Evolutionary conservation across 768 basidiomycete species (phyloP).

Genomic region (Leccinum longicurvipes): DNA sequence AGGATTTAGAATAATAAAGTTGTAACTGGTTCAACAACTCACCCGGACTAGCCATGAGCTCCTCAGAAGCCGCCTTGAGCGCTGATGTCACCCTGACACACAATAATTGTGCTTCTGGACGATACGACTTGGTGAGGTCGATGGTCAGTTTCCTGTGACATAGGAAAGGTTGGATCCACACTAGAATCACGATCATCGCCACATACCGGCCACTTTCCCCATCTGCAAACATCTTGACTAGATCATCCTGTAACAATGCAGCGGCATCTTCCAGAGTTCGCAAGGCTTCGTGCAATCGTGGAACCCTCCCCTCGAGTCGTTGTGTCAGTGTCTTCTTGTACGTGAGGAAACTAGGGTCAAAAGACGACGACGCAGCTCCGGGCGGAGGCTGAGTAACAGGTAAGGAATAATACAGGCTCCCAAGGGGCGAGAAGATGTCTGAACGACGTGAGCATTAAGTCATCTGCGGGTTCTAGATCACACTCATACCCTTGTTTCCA

Average conservation of each 20-base stretch:
- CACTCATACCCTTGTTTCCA: conserved; percentile 18
- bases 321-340: conserved; percentile 60
- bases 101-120: conserved; percentile 48
- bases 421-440: conserved; percentile 50
- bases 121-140: conserved; percentile 44
- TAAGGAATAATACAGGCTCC: conserved; percentile 55
- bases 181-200: not conserved
- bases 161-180: not conserved
- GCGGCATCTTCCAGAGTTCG: conserved; percentile 59
- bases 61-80: conserved; percentile 37
- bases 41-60: conserved; percentile 36
- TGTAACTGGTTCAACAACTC: conserved; percentile 10
- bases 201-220: conserved; percentile 46
- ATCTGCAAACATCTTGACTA: conserved; percentile 41
- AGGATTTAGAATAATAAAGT: conserved; percentile 2
- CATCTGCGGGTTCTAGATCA: not conserved
- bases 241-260: conserved; percentile 54
- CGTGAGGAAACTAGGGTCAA: conserved; percentile 51
- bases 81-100: conserved; percentile 41
- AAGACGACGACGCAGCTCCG: conserved; percentile 30
- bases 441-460: conserved; percentile 10
- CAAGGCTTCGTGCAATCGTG: conserved; percentile 57
- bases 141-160: conserved; percentile 38
- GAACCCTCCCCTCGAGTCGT: conserved; percentile 64
- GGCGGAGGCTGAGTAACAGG: conserved; percentile 46